Base-by-base conservation (phyloP, 2,329 filamentous ascomycete species). In the Aspergillus piperis region DNA sequence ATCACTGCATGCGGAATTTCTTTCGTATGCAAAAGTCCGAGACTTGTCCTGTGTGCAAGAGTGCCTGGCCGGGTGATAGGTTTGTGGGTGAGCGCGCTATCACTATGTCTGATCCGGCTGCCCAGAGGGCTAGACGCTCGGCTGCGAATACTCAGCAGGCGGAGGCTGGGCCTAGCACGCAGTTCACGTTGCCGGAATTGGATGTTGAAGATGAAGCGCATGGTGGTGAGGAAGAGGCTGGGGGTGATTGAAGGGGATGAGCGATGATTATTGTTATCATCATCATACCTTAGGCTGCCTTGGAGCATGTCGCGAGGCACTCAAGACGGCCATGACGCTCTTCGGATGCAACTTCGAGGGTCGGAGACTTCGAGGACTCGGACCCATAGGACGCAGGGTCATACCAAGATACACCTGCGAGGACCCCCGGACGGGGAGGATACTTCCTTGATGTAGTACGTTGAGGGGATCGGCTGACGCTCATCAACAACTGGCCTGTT, bases 1-100 rank as follows among this genome's bases (percentile, higher is more conserved):
- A 92, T 64, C 86, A 88, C 54, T 97, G 92, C 73, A 82, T 86
- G 58, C 83, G 86, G 11, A 87, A 86, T 27, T 92, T 89, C 73
- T 96, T 92, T 82, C 83, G 89, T 19, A 84, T 86, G 42, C 82
- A 86, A 63, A 77, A 83, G 58, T 82, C 82, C 1, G 83, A 84
- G 62, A 83, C 81, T 44, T 96, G 92, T 70, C 89, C 90, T 0
- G 60, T 77, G 3, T 86, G 84, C 71, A 80, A 81, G 65, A 76
- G 73, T 19, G 71, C 73, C 2, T 86, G 84, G 84, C 78, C 76
- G 8, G 80, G 81, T 15, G 73, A 83, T 56, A 73, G 76, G 59
- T 82, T 78, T 54, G 83, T 86, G 11, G 84, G 84, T 11, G 53
- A 55, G 23, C 53, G 23, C 15, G 25, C 41, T 27, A 47, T 44